These are phyloP conservation scores for Odonthalia washingtoniensis DNA, from an alignment of 31 red algal species.

Conservation along the genomic window DNA sequence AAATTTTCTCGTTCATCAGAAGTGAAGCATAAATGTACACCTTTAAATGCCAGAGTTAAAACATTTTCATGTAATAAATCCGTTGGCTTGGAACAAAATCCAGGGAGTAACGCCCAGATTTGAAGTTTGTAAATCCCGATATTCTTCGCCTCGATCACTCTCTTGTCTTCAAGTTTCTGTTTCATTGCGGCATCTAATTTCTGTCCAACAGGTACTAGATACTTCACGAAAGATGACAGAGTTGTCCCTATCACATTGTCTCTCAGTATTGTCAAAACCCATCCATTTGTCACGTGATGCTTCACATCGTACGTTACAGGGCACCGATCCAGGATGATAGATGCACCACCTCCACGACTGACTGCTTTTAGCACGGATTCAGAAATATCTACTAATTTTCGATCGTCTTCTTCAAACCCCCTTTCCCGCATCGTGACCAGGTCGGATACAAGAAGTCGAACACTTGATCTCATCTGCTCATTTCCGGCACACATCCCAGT, in stretches of 20 bases:
- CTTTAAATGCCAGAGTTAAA: conserved; percentile 55
- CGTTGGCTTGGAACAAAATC: conserved; percentile 56
- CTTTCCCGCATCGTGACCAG: conserved; percentile 47
- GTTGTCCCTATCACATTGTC: conserved; percentile 60
- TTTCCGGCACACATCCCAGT: conserved; percentile 57
- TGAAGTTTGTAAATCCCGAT: conserved; percentile 60
- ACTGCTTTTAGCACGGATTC: conserved; percentile 47
- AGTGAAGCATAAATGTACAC: conserved; percentile 63
- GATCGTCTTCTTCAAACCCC: conserved; percentile 29
- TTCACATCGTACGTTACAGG: conserved; percentile 54
- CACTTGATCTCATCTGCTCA: conserved; percentile 22
- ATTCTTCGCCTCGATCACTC: conserved; percentile 75
- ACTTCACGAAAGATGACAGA: conserved; percentile 37
- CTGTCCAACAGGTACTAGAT: conserved; percentile 52
- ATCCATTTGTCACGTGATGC: conserved; percentile 67
- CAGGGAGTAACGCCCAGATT: conserved; percentile 71
- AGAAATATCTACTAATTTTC: conserved; percentile 40
- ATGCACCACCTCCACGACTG: conserved; percentile 68
- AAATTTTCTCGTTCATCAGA: conserved; percentile 33
- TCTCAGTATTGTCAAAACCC: conserved; percentile 69
- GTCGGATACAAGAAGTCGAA: conserved; percentile 24
- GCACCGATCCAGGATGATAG: conserved; percentile 27
- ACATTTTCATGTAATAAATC: conserved; percentile 62
- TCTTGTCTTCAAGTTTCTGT: conserved; percentile 26
- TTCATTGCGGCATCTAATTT: conserved; percentile 39